Base-by-base conservation (phyloP, 2,329 filamentous ascomycete species). In the Chrysoporthe puriensis region DNA sequence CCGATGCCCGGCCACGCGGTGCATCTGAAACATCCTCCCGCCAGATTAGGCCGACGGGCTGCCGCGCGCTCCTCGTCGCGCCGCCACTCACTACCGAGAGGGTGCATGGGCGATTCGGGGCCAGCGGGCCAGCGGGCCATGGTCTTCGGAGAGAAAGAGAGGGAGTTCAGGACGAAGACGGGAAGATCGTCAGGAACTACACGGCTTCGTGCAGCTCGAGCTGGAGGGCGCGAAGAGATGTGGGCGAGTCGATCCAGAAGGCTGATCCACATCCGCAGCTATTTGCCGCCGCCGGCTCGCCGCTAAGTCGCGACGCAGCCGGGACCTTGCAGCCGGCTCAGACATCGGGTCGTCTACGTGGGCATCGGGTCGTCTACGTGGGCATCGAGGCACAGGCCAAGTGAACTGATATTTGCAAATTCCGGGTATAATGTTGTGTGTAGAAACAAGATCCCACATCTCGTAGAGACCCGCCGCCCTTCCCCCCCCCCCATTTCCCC, bases 11-110 rank as follows among this genome's bases (percentile, higher is more conserved):
- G 52, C 62, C 52, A 67, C 44, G 62, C 52, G 65, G 61, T 63
- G 64, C 65, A 62, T 42, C 58, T 69, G 67, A 66, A 69, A 69
- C 67, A 50, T 32, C 60, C 60, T 43, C 36, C 60, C 40, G 42
- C 56, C 52, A 50, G 46, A 63, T n/a, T 57, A 42, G 67, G 60
- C 64, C 43, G 50, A 63, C 59, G 60, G 52, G 52, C 46, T 63
- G 50, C 21, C 50, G 43, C 34, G 36, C 48, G 21, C 36, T 44
- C 42, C 32, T 21, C 52, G 44, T 63, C 50, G 50, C 26, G 14
- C 26, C 26, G 48, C 48, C 21, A 52, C 48, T 54, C 21, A 52
- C 48, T 54, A 21, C 34, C 48, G 4, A 26, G 42, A 34, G 56
- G 26, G 2, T 13, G n/a, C 54, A 16, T 26, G 43, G 18, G 36